Evolutionary conservation across 2,329 filamentous ascomycete species (phyloP).

Genomic region (Botrytis deweyae): DNA sequence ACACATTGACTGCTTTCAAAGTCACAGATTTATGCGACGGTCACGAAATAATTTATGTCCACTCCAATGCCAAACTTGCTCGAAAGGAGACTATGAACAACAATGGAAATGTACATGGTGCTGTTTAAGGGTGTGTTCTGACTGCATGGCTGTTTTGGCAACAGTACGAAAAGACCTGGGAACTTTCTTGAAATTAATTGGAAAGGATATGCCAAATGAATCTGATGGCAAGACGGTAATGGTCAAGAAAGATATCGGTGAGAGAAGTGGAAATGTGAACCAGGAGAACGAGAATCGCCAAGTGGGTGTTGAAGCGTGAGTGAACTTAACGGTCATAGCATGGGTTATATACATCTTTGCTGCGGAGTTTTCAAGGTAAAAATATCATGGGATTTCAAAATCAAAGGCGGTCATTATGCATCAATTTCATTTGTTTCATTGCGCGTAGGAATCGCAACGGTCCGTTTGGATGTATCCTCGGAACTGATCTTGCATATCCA

Average conservation of each 20-base stretch:
- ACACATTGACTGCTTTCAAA: conserved; percentile 39
- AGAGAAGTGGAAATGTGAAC: neutral
- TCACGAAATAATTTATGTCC: conserved; percentile 36
- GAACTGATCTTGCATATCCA: neutral
- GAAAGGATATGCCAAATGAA: neutral
- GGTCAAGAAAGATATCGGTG: neutral
- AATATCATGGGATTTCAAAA: neutral
- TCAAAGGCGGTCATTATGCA: neutral
- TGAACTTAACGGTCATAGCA: neutral
- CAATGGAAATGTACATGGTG: conserved; percentile 40
- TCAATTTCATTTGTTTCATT: neutral
- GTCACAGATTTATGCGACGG: conserved; percentile 36
- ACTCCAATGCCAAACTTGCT: conserved; percentile 39
- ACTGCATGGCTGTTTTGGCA: conserved; percentile 36
- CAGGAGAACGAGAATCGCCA: neutral
- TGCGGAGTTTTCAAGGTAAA: neutral
- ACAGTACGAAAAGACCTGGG: conserved; percentile 33
- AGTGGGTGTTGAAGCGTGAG: neutral
- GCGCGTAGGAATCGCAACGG: neutral
- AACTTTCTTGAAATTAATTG: conserved; percentile 5
- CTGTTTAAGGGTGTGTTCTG: conserved; percentile 37
- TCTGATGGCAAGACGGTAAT: neutral
- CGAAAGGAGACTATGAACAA: conserved; percentile 33
- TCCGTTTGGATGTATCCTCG: neutral
- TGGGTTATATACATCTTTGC: neutral